Conservation (phyloP, 2,329 filamentous ascomycete genomes). For the Venturia oleaginea region DNA sequence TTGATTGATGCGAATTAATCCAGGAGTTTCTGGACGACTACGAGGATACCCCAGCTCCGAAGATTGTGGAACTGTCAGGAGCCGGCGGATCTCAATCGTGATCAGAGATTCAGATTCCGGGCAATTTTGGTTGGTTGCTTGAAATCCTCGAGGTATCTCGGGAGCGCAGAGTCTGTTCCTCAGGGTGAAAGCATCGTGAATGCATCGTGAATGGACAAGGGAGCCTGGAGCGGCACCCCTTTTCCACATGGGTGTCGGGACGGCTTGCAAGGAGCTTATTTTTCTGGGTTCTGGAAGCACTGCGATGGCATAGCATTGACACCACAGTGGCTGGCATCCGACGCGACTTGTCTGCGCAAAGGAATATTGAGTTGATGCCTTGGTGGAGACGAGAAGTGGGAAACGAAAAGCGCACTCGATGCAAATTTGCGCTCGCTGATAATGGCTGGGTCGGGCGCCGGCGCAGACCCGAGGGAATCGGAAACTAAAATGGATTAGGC, state of each 20-base stretch:
- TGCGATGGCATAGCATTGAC: neutral
- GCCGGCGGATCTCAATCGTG: conserved; percentile 4
- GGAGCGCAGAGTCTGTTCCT: conserved; percentile 3
- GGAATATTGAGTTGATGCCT: neutral
- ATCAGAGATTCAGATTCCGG: conserved; percentile 9
- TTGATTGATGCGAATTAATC: neutral
- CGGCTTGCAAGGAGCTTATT: conserved; percentile 3
- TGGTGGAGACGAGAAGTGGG: neutral
- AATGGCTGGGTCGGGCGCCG: neutral
- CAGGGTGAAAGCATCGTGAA: neutral
- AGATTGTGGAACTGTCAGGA: neutral
- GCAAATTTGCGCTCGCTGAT: neutral
- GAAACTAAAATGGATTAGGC: neutral
- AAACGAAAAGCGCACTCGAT: neutral
- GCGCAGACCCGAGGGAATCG: neutral
- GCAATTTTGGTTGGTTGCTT: neutral
- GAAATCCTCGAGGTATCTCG: conserved; percentile 2
- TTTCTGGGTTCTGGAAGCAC: neutral
- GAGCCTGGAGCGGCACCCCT: neutral
- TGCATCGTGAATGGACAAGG: neutral
- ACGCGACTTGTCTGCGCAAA: neutral
- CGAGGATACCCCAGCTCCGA: neutral
- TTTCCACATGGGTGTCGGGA: neutral
- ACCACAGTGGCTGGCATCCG: neutral
- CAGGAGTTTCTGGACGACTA: neutral